phyloP scores from a whole-genome alignment of 1,139 yeast species.

The Martiniozyma asiatica region DNA sequence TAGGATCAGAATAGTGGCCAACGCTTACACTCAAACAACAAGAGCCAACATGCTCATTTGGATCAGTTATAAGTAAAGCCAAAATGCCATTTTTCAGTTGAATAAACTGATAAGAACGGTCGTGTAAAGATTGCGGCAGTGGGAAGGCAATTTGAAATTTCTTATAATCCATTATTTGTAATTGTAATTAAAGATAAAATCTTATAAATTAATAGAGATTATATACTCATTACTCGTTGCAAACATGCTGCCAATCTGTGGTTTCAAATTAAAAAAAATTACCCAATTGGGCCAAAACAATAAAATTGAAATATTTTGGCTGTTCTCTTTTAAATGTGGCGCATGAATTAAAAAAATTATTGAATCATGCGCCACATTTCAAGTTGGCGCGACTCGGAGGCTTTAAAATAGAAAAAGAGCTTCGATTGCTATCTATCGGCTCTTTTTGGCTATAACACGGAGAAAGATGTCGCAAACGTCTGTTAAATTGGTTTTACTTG shows the following conservation, averaged over 20 bases:
- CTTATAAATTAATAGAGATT: no score
- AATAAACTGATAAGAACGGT: conserved; percentile 31
- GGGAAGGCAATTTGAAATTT: conserved; percentile 14
- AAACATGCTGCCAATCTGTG: no score
- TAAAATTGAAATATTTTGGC: no score
- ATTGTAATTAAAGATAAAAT: not conserved
- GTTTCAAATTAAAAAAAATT: conserved; percentile 4
- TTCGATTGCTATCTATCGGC: no score
- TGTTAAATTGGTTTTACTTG: conserved; percentile 79
- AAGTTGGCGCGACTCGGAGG: no score
- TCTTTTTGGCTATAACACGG: no score
- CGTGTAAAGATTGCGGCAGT: conserved; percentile 19
- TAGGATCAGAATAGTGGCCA: conserved; percentile 57
- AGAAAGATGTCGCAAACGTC: conserved; percentile 32
- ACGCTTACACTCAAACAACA: conserved; percentile 42
- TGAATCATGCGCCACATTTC: conserved; percentile 6
- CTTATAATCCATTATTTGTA: conserved; percentile 1
- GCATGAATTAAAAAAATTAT: no score
- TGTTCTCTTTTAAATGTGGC: no score
- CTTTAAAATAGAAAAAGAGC: no score
- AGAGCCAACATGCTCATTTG: conserved; percentile 34
- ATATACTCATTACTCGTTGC: no score
- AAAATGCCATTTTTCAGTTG: conserved; percentile 41
- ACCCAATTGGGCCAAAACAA: conserved; percentile 8
- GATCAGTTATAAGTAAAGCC: conserved; percentile 45